A percentile compares a stretch with the other conserved stretches of the same genome.
These are phyloP conservation scores for Pythium coloratum DNA, from an alignment of 352 stramenopile genomes.

Conservation along the genomic window DNA sequence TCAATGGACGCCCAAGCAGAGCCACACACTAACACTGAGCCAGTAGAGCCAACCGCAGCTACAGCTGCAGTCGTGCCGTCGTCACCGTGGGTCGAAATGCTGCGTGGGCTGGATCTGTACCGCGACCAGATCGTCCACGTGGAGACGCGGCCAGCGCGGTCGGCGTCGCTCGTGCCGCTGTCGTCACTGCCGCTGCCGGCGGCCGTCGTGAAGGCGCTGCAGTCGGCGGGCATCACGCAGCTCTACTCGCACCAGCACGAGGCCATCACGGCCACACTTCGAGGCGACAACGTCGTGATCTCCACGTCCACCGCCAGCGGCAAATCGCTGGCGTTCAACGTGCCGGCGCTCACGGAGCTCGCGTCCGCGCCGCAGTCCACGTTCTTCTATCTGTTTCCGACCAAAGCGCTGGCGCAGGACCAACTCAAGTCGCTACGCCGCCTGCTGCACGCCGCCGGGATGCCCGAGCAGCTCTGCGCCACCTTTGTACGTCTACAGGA, in stretches of 20 bases:
- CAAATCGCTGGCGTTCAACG: conserved; percentile 97
- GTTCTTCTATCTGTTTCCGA: conserved; percentile 97
- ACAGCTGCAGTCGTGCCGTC: conserved; percentile 8
- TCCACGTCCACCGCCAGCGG: conserved; percentile 96
- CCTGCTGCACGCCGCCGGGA: conserved; percentile 60
- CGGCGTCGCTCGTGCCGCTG: conserved; percentile 45
- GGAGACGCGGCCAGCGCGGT: conserved; percentile 47
- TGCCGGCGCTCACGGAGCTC: conserved; percentile 90
- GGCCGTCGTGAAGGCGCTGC: conserved; percentile 42
- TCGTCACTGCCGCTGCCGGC: conserved; percentile 38
- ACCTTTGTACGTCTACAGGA: conserved; percentile 59
- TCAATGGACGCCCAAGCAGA: not conserved
- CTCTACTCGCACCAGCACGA: conserved; percentile 93
- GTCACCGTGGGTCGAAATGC: conserved; percentile 45
- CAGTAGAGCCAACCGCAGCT: not conserved
- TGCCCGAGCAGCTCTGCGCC: conserved; percentile 49
- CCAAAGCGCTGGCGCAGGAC: conserved; percentile 98
- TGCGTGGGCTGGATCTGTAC: conserved; percentile 61
- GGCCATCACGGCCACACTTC: conserved; percentile 85
- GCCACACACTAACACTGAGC: not conserved
- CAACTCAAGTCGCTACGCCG: conserved; percentile 90
- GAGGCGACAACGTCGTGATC: conserved; percentile 91
- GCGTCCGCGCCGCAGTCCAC: conserved; percentile 53
- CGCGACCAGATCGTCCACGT: conserved; percentile 81
- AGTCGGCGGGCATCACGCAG: conserved; percentile 48